Percentiles rank a stretch among this genome's conserved stretches.
Evolutionary conservation across 1,284 basidiomycete genomes (phyloP).

Genomic region (Tilletia setariae): DNA sequence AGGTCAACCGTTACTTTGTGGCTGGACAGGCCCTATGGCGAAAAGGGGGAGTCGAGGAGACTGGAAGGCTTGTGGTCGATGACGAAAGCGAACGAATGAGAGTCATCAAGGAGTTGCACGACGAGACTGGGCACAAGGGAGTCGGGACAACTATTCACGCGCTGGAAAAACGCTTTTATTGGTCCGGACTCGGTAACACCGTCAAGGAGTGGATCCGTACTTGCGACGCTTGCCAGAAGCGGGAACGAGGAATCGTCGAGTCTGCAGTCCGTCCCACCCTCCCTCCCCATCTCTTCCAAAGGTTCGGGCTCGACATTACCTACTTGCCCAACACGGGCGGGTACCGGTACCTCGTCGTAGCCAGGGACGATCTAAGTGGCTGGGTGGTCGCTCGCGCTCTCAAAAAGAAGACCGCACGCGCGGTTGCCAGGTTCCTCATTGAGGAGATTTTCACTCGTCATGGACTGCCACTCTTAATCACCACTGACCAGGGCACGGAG

Average conservation of each 20-base stretch:
- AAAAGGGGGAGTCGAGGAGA: background rate
- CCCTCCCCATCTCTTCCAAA: background rate
- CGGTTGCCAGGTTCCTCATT: slow-evolving; percentile 14
- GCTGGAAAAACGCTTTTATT: background rate
- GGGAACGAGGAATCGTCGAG: background rate
- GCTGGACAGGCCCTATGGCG: background rate
- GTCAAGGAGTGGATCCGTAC: background rate
- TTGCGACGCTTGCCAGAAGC: background rate
- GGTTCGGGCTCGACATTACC: background rate
- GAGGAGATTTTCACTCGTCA: slow-evolving; percentile 15
- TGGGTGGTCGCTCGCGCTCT: slow-evolving; percentile 17
- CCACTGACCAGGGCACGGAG: background rate
- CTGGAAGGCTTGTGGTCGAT: background rate
- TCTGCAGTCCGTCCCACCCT: background rate
- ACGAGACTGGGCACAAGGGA: background rate
- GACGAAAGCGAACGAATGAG: background rate
- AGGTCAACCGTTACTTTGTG: background rate
- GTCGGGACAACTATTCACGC: background rate
- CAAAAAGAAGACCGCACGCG: background rate
- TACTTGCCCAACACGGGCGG: slow-evolving; percentile 15
- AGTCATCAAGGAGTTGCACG: background rate
- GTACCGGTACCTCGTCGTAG: slow-evolving; percentile 17
- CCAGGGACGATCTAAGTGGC: slow-evolving; percentile 20
- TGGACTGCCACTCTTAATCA: background rate
- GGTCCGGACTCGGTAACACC: background rate